Conservation (phyloP, 108 stramenopile species). For the Stephanodiscus minutulus region DNA sequence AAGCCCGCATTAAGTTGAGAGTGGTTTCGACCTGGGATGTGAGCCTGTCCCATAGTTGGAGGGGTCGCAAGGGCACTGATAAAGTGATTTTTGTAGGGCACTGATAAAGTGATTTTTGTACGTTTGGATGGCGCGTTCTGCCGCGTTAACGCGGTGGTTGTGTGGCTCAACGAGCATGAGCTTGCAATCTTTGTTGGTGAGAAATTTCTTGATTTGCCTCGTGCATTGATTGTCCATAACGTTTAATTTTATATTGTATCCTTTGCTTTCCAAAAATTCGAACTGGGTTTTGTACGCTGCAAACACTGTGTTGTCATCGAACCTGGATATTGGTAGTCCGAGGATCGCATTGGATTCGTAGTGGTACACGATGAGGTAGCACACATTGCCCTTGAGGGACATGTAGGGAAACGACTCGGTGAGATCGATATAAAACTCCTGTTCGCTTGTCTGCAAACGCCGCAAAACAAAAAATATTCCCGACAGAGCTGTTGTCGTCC, state of each 20-base stretch:
- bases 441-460: not conserved
- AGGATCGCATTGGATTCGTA: not conserved
- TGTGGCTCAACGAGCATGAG: not conserved
- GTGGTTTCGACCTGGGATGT: not conserved
- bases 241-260: too few species aligned
- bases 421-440: not conserved
- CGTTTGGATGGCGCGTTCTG: not conserved
- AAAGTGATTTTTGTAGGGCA: too few species aligned
- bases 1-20: too few species aligned
- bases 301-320: not conserved
- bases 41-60: not conserved
- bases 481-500: too few species aligned
- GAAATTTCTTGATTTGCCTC: not conserved
- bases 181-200: too few species aligned
- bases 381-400: not conserved
- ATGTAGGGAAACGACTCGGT: not conserved
- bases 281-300: too few species aligned
- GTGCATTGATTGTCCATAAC: not conserved
- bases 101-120: slow-evolving; percentile 3
- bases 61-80: not conserved
- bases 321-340: not conserved
- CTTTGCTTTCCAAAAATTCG: too few species aligned
- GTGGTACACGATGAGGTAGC: not conserved
- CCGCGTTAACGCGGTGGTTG: not conserved
- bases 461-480: not conserved